A percentile compares a stretch with the other conserved stretches of the same genome.
phyloP scores from a whole-genome alignment of 1,139 yeast genomes.

The Yamadazyma mexicana region DNA sequence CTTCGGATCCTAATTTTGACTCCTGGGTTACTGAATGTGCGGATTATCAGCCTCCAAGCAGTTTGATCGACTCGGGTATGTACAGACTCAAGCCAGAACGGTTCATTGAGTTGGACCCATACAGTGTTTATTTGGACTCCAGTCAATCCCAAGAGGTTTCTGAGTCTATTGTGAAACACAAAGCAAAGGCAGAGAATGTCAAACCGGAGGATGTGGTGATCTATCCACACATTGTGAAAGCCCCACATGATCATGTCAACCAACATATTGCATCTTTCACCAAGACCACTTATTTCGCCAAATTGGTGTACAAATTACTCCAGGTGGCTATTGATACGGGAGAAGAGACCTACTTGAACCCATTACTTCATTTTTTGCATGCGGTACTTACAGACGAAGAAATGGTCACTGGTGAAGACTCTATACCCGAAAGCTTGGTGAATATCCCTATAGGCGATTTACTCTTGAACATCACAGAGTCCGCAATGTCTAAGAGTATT shows the following conservation, averaged over 20 bases:
- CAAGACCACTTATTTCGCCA: constrained; percentile 53
- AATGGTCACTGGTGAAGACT: constrained; percentile 33
- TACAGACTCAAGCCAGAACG: constrained; percentile 45
- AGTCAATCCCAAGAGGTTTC: constrained; percentile 34
- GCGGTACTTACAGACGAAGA: constrained; percentile 62
- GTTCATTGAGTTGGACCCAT: constrained; percentile 37
- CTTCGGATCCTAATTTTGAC: constrained; percentile 38
- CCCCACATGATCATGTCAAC: constrained; percentile 42
- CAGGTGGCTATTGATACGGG: constrained; percentile 50
- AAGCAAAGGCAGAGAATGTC: constrained; percentile 27
- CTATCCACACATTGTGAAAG: constrained; percentile 27
- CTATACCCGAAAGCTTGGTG: constrained; percentile 46
- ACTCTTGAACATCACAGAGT: constrained; percentile 50
- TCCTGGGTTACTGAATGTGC: constrained; percentile 38
- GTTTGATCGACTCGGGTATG: constrained; percentile 41
- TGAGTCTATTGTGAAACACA: constrained; percentile 29
- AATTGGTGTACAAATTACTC: constrained; percentile 55
- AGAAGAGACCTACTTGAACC: constrained; percentile 56
- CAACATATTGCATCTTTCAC: constrained; percentile 49
- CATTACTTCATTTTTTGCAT: constrained; percentile 65
- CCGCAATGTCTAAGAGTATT: constrained; percentile 49
- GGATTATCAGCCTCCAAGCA: constrained; percentile 41
- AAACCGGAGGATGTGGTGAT: constrained; percentile 43
- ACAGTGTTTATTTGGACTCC: constrained; percentile 36
- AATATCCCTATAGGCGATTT: constrained; percentile 57